Percentiles rank a stretch among this genome's conserved stretches.
Evolutionary conservation across 2,329 filamentous ascomycete species (phyloP).

Genomic region (Purpureocillium takamizusanense): DNA sequence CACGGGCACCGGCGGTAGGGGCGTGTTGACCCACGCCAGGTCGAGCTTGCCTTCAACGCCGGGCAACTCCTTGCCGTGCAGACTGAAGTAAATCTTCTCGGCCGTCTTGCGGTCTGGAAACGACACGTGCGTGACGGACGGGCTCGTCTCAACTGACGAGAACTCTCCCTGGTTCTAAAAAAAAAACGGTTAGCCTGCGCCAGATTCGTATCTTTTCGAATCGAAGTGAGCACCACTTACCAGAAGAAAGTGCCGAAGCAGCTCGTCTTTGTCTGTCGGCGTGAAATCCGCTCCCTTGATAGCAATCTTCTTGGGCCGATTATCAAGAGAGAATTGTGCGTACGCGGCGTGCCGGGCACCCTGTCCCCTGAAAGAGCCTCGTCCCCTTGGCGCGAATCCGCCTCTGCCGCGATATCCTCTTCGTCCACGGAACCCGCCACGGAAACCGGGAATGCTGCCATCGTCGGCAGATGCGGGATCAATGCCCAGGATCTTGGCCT

Average conservation of each 20-base stretch:
- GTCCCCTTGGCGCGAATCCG: constrained; percentile 22
- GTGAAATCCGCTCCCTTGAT: constrained; percentile 58
- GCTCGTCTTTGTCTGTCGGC: constrained; percentile 54
- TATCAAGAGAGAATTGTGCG: constrained; percentile 62
- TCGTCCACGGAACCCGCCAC: constrained; percentile 30
- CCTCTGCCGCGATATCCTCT: constrained; percentile 22
- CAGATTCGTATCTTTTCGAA: background rate
- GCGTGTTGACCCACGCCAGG: constrained; percentile 48
- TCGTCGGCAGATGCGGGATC: constrained; percentile 45
- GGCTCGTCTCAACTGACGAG: constrained; percentile 42
- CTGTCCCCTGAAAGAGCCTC: constrained; percentile 30
- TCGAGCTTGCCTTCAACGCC: constrained; percentile 55
- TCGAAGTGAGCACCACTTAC: constrained; percentile 31
- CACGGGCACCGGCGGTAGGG: constrained; percentile 14
- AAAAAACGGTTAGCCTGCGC: background rate
- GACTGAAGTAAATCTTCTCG: constrained; percentile 56
- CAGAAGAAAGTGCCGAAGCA: constrained; percentile 61
- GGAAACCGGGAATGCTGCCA: constrained; percentile 18
- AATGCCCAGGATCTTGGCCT: constrained; percentile 61
- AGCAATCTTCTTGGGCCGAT: constrained; percentile 60
- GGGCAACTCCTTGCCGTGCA: constrained; percentile 49
- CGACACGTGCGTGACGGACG: constrained; percentile 42
- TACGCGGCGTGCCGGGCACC: constrained; percentile 46
- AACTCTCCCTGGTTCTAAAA: constrained; percentile 53
- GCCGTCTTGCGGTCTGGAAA: constrained; percentile 63